phyloP scores from a whole-genome alignment of 2,329 filamentous ascomycete species.

The Acarospora socialis region DNA sequence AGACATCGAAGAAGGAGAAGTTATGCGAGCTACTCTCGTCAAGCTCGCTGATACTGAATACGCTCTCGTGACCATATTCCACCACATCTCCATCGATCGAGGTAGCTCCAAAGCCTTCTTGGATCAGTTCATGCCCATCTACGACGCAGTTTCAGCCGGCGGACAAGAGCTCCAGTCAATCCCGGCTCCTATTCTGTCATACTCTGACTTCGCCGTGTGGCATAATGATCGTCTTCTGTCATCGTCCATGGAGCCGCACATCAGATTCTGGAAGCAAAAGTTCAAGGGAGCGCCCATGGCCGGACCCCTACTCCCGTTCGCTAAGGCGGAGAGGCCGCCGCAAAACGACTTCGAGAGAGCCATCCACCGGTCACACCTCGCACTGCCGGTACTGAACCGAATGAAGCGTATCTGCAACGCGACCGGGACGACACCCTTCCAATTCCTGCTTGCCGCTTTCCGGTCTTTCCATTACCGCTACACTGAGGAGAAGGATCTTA shows the following conservation, averaged over 20 bases:
- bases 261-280: conserved; percentile 13
- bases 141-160: conserved; percentile 14
- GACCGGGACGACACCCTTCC: conserved; percentile 15
- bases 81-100: conserved; percentile 16
- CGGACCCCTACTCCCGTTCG: conserved; percentile 12
- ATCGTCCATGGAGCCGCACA: conserved; percentile 9
- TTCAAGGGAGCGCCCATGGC: conserved; percentile 9
- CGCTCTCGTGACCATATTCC: conserved; percentile 13
- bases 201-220: conserved; percentile 17
- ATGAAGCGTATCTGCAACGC: conserved; percentile 19
- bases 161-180: conserved; percentile 10
- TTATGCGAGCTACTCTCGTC: conserved; percentile 13
- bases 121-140: conserved; percentile 13
- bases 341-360: conserved; percentile 10
- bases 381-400: conserved; percentile 12
- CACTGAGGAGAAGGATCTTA: conserved; percentile 14
- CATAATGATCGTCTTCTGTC: conserved; percentile 14
- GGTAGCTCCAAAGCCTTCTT: conserved; percentile 14
- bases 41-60: conserved; percentile 13
- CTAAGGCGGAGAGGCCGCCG: conserved; percentile 9
- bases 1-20: conserved; percentile 16
- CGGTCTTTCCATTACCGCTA: conserved; percentile 15
- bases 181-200: conserved; percentile 12
- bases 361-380: conserved; percentile 11
- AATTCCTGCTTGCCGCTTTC: conserved; percentile 16